Base-by-base conservation (phyloP, 169 alveolate species). In the Amoebophrya sp. region DNA sequence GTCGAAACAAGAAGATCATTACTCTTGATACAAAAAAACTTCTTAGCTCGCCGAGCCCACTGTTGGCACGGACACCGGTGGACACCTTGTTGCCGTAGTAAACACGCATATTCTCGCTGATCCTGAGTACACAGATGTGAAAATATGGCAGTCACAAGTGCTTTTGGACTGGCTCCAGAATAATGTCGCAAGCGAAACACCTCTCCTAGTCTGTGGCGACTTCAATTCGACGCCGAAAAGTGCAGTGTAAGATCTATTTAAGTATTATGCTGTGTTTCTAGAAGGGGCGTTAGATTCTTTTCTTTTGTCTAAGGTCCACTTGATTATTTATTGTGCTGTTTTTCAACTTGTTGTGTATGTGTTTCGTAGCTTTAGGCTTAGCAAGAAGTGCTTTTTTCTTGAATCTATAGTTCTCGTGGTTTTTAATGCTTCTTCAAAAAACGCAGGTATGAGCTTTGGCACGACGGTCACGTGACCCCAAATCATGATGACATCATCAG, bases 31-130 rank as follows among this genome's bases (percentile, higher is more conserved):
- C n/a, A n/a, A n/a, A n/a, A n/a, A n/a, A n/a, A n/a, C n/a, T n/a
- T n/a, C n/a, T n/a, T n/a, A n/a, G n/a, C n/a, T n/a, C n/a, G n/a
- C n/a, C n/a, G n/a, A n/a, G n/a, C n/a, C n/a, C n/a, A n/a, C n/a
- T 41, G 91, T 91, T 10, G 23, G n/a, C 77, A 53, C 77, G 54
- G 39, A 53, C 36, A 26, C 77, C 91, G 91, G 91, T 6, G 91
- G 91, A 0, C 93, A 93, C 47, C 92, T 93, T 78, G 91, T 95
- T 10, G 92, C 93, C 14, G 94, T 95, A 33, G 96, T 95, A 1
- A 95, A 95, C 89, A 95, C 96, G 55, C 96, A 95, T 83, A 95
- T 95, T 38, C 95, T 94, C 26, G 96, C 96, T 24, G 94, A 95
- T 41, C 96, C 96, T 2, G 96, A 95, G 92, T 95, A 95, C 41